A percentile compares a stretch with the other conserved stretches of the same genome.
phyloP scores from a whole-genome alignment of 148 eudicot species.

The Rhododendron williamsianum region DNA sequence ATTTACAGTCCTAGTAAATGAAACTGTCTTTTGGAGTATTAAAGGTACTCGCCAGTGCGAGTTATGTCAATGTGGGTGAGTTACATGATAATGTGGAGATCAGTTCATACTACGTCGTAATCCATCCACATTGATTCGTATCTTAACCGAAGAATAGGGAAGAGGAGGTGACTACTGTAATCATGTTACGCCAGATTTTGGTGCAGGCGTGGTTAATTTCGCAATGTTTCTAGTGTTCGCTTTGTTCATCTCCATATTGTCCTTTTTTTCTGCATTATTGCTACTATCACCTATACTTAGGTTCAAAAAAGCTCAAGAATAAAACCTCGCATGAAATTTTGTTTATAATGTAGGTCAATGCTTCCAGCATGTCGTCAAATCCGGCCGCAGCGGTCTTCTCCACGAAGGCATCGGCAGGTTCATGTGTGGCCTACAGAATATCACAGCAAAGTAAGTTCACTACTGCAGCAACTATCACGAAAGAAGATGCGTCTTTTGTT shows the following conservation, averaged over 20 bases:
- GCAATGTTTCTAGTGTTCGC: background rate
- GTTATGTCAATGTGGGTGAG: background rate
- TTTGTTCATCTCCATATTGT: background rate
- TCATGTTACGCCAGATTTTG: background rate
- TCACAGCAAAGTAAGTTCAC: background rate
- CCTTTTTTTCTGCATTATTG: background rate
- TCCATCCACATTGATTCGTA: background rate
- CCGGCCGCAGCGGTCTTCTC: slow-evolving; percentile 32
- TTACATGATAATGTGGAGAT: background rate
- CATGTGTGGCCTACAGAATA: slow-evolving; percentile 44
- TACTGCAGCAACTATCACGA: background rate
- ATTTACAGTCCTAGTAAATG: background rate
- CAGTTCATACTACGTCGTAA: background rate
- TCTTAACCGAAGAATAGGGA: background rate
- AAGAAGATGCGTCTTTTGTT: background rate
- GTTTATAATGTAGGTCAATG: slow-evolving; percentile 52
- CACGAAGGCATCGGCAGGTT: slow-evolving; percentile 25
- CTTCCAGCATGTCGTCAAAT: slow-evolving; percentile 59
- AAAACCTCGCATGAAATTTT: slow-evolving; percentile 79
- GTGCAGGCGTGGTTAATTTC: background rate
- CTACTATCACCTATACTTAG: background rate
- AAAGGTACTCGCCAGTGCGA: background rate
- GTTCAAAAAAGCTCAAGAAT: background rate
- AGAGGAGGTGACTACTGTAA: background rate
- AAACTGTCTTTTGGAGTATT: background rate